Evolutionary conservation across 768 basidiomycete species (phyloP).

Genomic region (Boletus tylopilopsis): DNA sequence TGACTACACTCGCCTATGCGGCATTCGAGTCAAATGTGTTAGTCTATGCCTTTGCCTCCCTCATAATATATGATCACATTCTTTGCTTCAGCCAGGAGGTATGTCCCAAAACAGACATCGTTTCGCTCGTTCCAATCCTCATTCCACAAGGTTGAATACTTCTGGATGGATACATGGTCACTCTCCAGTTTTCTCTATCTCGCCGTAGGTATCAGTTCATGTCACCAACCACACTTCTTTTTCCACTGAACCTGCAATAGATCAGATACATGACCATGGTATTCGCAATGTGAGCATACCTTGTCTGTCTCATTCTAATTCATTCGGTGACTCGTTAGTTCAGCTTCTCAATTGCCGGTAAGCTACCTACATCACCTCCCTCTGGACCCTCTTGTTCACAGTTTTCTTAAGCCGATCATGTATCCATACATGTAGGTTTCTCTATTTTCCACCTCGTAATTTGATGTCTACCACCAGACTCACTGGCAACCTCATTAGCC

Average conservation of each 20-base stretch:
- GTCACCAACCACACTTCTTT: background rate
- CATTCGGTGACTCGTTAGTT: background rate
- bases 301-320: background rate
- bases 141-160: conserved; percentile 1
- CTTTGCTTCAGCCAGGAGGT: conserved; percentile 5
- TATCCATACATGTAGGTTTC: background rate
- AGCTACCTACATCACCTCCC: background rate
- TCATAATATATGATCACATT: conserved; percentile 6
- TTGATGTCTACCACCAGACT: background rate
- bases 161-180: conserved; percentile 3
- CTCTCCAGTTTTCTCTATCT: conserved; percentile 9
- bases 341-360: background rate
- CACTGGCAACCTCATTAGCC: background rate
- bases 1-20: background rate
- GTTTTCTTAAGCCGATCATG: background rate
- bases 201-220: background rate
- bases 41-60: background rate
- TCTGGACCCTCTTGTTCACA: background rate
- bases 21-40: background rate
- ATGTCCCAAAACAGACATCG: background rate
- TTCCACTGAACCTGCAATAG: background rate
- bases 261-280: conserved; percentile 5
- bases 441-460: background rate
- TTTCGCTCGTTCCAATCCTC: background rate
- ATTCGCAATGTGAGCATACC: conserved; percentile 1